phyloP scores from a whole-genome alignment of 441 rosid genomes.

The Gossypium gossypioides region DNA sequence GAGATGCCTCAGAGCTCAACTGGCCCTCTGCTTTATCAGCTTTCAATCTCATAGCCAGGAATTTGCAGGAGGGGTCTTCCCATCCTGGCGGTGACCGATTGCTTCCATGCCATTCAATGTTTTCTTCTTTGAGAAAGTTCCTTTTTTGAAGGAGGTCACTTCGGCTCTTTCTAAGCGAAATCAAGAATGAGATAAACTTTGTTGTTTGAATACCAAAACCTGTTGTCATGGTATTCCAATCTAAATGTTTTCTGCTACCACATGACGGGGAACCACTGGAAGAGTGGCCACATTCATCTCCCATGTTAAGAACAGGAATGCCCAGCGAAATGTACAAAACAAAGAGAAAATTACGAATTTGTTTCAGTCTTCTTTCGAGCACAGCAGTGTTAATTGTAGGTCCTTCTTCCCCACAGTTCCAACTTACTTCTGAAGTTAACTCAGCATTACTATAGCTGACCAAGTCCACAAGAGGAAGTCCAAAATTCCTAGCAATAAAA shows the following conservation, averaged over 20 bases:
- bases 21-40: constrained; percentile 29
- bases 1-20: constrained; percentile 25
- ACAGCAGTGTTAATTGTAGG: constrained; percentile 53
- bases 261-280: constrained; percentile 56
- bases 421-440: constrained; percentile 57
- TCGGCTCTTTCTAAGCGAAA: constrained; percentile 51
- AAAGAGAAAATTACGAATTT: constrained; percentile 72
- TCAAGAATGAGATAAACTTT: constrained; percentile 61
- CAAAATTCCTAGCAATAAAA: constrained; percentile 59
- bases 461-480: constrained; percentile 75
- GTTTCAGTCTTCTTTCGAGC: constrained; percentile 74
- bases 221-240: constrained; percentile 57
- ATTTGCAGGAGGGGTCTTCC: constrained; percentile 58
- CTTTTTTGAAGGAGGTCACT: constrained; percentile 57
- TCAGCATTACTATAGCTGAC: constrained; percentile 60
- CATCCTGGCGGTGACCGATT: constrained; percentile 63
- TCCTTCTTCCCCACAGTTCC: constrained; percentile 96
- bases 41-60: constrained; percentile 64
- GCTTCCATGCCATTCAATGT: constrained; percentile 65
- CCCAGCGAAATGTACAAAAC: constrained; percentile 67
- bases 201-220: constrained; percentile 61
- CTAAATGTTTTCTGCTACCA: constrained; percentile 40
- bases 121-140: constrained; percentile 55
- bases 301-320: constrained; percentile 82
- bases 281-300: constrained; percentile 88